These are phyloP conservation scores for Podospora conica DNA, from an alignment of 495 filamentous ascomycete species.

Conservation along the genomic window DNA sequence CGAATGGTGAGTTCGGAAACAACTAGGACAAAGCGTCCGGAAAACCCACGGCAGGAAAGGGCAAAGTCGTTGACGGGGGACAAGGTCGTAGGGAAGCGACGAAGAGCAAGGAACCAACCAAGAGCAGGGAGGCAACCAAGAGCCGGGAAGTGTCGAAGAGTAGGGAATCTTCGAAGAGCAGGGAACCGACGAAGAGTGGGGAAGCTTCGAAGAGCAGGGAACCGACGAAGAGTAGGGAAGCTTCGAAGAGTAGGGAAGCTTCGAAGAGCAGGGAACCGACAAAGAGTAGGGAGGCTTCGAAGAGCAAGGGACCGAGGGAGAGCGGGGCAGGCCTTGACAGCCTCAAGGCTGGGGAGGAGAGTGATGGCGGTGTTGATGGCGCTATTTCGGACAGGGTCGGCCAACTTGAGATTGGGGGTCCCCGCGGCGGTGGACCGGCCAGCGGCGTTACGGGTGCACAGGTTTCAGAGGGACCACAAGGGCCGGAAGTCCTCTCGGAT, in stretches of 20 bases:
- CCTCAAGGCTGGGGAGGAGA: not conserved
- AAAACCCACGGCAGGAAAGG: not conserved
- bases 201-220: not conserved
- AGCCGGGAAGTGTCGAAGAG: too few relatives aligned
- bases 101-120: not conserved
- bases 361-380: not conserved
- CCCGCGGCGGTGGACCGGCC: not conserved
- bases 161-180: not conserved
- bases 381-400: not conserved
- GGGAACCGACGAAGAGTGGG: not conserved
- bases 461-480: not conserved
- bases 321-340: not conserved
- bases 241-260: not conserved
- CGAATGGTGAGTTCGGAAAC: constrained; percentile 59
- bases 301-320: not conserved
- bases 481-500: not conserved
- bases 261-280: not conserved
- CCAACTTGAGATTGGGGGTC: not conserved
- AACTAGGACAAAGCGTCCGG: not conserved
- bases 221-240: too few relatives aligned
- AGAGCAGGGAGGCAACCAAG: too few relatives aligned
- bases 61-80: not conserved
- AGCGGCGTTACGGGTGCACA: not conserved
- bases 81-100: not conserved
- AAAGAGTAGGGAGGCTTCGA: not conserved